phyloP scores from a whole-genome alignment of 768 basidiomycete genomes.

The Asterophora lycoperdoides region DNA sequence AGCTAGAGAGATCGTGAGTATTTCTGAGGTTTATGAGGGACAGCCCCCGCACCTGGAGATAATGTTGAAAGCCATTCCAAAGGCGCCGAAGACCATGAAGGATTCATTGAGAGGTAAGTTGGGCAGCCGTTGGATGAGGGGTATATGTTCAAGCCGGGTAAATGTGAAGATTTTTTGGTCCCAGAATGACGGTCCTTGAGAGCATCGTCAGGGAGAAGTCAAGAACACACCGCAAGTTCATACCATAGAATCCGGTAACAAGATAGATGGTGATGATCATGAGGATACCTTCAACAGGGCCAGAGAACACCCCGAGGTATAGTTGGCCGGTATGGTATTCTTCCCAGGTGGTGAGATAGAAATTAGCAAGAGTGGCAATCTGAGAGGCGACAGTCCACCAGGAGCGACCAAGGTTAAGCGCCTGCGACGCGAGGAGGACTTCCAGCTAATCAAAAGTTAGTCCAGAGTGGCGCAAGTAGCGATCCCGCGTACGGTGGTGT shows the following conservation, averaged over 20 bases:
- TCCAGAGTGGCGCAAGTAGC: background rate
- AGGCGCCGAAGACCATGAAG: conserved; percentile 78
- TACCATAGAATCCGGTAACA: conserved; percentile 74
- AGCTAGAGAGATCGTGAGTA: conserved; percentile 38
- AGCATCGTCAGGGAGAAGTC: background rate
- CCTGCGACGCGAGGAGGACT: conserved; percentile 74
- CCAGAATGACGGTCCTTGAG: conserved; percentile 75
- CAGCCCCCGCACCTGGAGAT: conserved; percentile 47
- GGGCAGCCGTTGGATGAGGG: conserved; percentile 49
- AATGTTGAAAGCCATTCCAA: conserved; percentile 79
- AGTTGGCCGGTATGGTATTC: conserved; percentile 90
- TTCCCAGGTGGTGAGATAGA: conserved; percentile 80
- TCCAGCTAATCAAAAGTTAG: conserved; percentile 56
- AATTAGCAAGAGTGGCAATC: conserved; percentile 69
- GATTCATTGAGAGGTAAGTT: conserved; percentile 76
- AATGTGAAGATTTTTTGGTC: conserved; percentile 63
- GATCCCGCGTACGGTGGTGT: conserved; percentile 67
- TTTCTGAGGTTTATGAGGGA: background rate
- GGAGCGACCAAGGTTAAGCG: conserved; percentile 86
- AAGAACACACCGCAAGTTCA: conserved; percentile 13
- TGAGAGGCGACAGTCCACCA: conserved; percentile 98
- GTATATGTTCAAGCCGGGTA: conserved; percentile 48
- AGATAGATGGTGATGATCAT: conserved; percentile 75
- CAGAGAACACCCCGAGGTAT: conserved; percentile 90
- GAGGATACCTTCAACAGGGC: conserved; percentile 94